Percentiles rank a stretch among this genome's conserved stretches.
Evolutionary conservation across 495 filamentous ascomycete species (phyloP).

Genomic region (Neurospora africana): DNA sequence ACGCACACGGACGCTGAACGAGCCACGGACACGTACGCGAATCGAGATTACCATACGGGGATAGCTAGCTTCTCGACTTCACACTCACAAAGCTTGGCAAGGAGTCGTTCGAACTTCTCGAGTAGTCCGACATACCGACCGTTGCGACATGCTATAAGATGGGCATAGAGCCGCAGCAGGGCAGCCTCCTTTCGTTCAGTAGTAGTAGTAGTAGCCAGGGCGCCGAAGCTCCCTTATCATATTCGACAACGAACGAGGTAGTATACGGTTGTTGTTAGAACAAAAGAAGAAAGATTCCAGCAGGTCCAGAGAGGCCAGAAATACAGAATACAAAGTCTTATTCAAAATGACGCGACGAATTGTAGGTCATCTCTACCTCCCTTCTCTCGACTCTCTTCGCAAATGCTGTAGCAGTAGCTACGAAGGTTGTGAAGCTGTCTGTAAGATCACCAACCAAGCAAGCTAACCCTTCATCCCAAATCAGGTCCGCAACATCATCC

Average conservation of each 20-base stretch:
- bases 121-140: background rate
- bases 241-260: background rate
- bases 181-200: background rate
- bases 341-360: conserved; percentile 33
- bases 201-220: background rate
- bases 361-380: conserved; percentile 18
- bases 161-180: conserved; percentile 2
- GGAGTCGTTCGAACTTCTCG: background rate
- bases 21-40: background rate
- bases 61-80: background rate
- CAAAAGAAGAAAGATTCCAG: background rate
- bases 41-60: background rate
- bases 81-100: background rate
- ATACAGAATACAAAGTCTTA: background rate
- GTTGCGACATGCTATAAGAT: conserved; percentile 1
- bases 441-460: background rate
- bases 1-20: background rate
- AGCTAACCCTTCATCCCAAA: background rate
- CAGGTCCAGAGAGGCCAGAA: background rate
- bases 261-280: background rate
- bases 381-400: background rate
- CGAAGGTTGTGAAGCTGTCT: background rate
- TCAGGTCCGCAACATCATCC: conserved; percentile 72
- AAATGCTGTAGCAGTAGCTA: background rate
- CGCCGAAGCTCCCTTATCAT: background rate